A percentile compares a stretch with the other conserved stretches of the same genome.
Conservation (phyloP, 345 rosid species). For the Nasturtium officinale region DNA sequence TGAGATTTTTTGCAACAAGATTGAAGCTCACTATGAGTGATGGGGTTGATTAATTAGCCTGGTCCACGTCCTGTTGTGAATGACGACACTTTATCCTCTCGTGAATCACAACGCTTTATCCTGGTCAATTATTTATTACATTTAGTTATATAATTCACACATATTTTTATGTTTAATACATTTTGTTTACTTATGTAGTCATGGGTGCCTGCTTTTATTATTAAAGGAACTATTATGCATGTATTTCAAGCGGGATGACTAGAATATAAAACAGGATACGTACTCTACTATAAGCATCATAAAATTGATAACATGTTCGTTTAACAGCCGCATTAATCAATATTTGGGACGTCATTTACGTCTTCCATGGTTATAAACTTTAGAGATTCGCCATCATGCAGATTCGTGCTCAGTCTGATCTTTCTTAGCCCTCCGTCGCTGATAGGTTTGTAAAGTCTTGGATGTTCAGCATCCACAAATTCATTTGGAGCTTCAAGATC, state of each 20-base stretch:
- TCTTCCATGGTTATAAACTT: constrained; percentile 5
- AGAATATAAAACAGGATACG: background rate
- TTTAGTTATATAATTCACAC: background rate
- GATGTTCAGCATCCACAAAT: constrained; percentile 25
- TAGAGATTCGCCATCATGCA: constrained; percentile 31
- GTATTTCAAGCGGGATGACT: background rate
- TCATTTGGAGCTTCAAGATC: constrained; percentile 22
- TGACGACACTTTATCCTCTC: background rate
- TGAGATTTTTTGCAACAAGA: background rate
- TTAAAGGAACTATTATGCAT: background rate
- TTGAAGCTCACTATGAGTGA: background rate
- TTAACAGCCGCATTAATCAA: background rate
- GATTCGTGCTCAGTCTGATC: constrained; percentile 5
- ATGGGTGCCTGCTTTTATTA: background rate
- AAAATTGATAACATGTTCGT: background rate
- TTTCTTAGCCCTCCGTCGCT: constrained; percentile 1
- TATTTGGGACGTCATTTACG: background rate
- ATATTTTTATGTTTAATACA: too few species aligned
- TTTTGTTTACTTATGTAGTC: too few species aligned
- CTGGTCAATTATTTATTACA: background rate
- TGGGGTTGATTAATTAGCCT: background rate
- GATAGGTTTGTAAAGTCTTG: constrained; percentile 24
- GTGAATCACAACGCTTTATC: background rate
- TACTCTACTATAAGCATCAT: background rate
- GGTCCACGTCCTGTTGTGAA: background rate